Conservation (phyloP, 192 early-diverging fungal genomes). For the Gamsiella multidivaricata region DNA sequence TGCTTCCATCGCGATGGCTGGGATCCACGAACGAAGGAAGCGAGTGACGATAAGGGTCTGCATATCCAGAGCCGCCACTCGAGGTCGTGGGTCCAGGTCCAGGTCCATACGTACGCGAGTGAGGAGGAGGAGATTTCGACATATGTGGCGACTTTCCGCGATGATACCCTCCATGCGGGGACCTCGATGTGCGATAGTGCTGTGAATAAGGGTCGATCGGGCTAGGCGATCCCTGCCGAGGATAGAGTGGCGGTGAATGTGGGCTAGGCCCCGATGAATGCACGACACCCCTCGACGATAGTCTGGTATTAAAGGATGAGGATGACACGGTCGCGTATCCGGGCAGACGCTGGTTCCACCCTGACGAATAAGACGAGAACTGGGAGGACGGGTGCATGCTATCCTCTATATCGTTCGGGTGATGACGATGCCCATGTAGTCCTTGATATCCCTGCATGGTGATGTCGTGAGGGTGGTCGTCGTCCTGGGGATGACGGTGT, state of each 20-base stretch:
- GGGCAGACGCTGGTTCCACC: slow-evolving; percentile 46
- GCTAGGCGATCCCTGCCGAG: slow-evolving; percentile 9
- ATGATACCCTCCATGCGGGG: slow-evolving; percentile 10
- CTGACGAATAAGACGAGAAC: slow-evolving; percentile 27
- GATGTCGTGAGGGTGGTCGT: slow-evolving; percentile 22
- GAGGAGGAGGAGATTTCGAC: background rate
- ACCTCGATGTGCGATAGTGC: slow-evolving; percentile 4
- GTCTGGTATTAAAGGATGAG: slow-evolving; percentile 24
- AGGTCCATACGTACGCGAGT: background rate
- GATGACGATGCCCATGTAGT: background rate
- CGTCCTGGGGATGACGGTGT: slow-evolving; percentile 1
- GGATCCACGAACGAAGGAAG: slow-evolving; percentile 24
- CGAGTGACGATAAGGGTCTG: slow-evolving; percentile 1
- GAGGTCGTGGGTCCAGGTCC: background rate
- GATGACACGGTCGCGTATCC: slow-evolving; percentile 46
- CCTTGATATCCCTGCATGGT: slow-evolving; percentile 50
- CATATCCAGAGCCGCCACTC: slow-evolving; percentile 15
- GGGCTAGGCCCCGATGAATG: slow-evolving; percentile 17
- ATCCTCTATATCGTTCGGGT: slow-evolving; percentile 25
- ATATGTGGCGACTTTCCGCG: slow-evolving; percentile 2
- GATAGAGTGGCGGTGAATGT: slow-evolving; percentile 24
- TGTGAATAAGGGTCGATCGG: slow-evolving; percentile 27
- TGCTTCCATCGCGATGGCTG: background rate
- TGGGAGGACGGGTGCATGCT: slow-evolving; percentile 4
- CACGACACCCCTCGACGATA: slow-evolving; percentile 40